Evolutionary conservation across 2,329 filamentous ascomycete species (phyloP).

Genomic region (Thielaviopsis musarum): DNA sequence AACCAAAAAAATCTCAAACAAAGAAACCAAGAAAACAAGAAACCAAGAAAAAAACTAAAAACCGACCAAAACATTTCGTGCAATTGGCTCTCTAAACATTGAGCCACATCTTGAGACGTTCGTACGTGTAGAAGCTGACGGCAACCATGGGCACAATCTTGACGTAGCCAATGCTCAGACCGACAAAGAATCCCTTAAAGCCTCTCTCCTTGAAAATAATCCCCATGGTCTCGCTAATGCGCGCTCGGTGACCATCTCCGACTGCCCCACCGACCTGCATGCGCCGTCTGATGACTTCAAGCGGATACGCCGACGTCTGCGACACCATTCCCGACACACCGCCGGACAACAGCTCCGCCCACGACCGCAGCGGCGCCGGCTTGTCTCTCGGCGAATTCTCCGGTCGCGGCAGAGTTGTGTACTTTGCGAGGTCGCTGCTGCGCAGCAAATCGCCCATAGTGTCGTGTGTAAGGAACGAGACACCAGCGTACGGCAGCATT

Average conservation of each 20-base stretch:
- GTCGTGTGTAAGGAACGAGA: conserved; percentile 92
- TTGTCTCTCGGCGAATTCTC: conserved; percentile 31
- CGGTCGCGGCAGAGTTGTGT: conserved; percentile 57
- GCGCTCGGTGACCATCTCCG: conserved; percentile 66
- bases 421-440: conserved; percentile 44
- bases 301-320: conserved; percentile 81
- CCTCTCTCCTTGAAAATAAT: conserved; percentile 65
- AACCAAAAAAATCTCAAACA: neutral
- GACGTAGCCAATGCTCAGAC: conserved; percentile 83
- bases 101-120: conserved; percentile 44
- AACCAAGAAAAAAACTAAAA: neutral
- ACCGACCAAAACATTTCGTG: neutral
- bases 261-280: conserved; percentile 97
- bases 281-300: conserved; percentile 78
- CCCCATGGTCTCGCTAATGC: conserved; percentile 60
- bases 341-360: conserved; percentile 73
- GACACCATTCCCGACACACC: conserved; percentile 77
- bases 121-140: conserved; percentile 48
- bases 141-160: conserved; percentile 88
- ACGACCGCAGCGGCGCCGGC: conserved; percentile 61
- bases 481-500: conserved; percentile 92
- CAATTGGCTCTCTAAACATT: conserved; percentile 38
- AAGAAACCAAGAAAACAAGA: neutral
- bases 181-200: conserved; percentile 73
- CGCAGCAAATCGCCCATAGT: conserved; percentile 73